Conservation (phyloP, 2,329 filamentous ascomycete species). For the Simplicillium sp. region DNA sequence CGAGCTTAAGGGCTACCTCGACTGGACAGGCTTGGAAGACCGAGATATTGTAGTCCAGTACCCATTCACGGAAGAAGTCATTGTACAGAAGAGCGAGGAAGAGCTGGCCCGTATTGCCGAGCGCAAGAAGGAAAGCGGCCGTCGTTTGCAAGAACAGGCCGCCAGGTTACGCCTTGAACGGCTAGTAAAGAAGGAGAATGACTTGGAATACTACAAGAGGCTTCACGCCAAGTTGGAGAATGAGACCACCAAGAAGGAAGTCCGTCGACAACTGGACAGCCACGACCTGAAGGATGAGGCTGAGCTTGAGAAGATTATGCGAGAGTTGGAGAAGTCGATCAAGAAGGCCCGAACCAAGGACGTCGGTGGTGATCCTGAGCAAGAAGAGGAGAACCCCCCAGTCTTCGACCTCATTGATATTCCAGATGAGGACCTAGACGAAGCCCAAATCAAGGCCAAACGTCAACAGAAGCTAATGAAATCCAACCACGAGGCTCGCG, state of each 20-base stretch:
- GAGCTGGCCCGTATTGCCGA: constrained; percentile 86
- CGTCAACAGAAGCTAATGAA: constrained; percentile 88
- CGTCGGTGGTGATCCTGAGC: constrained; percentile 70
- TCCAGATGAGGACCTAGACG: constrained; percentile 87
- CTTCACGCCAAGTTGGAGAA: constrained; percentile 63
- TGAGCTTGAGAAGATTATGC: constrained; percentile 74
- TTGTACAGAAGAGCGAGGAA: constrained; percentile 88
- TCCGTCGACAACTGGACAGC: constrained; percentile 72
- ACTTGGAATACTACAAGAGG: constrained; percentile 87
- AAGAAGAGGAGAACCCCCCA: constrained; percentile 71
- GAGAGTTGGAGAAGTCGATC: constrained; percentile 84
- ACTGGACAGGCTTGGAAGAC: constrained; percentile 88
- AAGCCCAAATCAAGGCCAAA: constrained; percentile 85
- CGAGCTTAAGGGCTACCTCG: constrained; percentile 68
- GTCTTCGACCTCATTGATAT: constrained; percentile 83
- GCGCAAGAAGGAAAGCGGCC: constrained; percentile 87
- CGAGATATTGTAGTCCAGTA: constrained; percentile 85
- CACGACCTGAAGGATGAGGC: constrained; percentile 89
- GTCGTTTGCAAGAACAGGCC: constrained; percentile 87
- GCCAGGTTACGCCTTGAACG: constrained; percentile 96
- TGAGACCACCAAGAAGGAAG: constrained; percentile 78
- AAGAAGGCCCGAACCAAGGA: constrained; percentile 89
- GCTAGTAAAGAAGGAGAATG: constrained; percentile 89
- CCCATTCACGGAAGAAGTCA: constrained; percentile 82
- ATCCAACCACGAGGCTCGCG: constrained; percentile 85